phyloP scores from a whole-genome alignment of 148 eudicot species.

The Fagopyrum homotropicum region DNA sequence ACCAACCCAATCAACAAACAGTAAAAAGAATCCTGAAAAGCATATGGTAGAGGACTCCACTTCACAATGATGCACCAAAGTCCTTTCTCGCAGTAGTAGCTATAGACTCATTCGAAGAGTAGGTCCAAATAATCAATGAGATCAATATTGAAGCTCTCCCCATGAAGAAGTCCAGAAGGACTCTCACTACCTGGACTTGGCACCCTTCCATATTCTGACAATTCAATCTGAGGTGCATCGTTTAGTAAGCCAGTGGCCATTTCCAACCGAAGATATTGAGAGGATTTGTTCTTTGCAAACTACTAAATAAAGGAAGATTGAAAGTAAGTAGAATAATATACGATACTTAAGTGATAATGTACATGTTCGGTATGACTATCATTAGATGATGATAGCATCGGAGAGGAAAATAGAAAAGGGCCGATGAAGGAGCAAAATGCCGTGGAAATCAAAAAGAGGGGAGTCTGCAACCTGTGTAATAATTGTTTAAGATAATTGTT shows the following conservation, averaged over 20 bases:
- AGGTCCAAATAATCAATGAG: constrained; percentile 86
- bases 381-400: no score
- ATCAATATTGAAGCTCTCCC: constrained; percentile 65
- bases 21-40: constrained; percentile 83
- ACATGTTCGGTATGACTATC: no score
- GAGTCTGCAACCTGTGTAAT: no score
- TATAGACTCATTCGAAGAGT: constrained; percentile 81
- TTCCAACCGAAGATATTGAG: constrained; percentile 62
- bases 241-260: constrained; percentile 47
- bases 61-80: constrained; percentile 95
- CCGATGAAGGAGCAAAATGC: no score
- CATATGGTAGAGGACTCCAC: constrained; percentile 97
- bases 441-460: no score
- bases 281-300: constrained; percentile 27
- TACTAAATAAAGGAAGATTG: no score
- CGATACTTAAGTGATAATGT: no score
- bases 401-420: no score
- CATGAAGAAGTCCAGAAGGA: constrained; percentile 93
- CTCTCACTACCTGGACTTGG: constrained; percentile 95
- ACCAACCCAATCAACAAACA: constrained; percentile 94
- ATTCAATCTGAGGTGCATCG: constrained; percentile 67
- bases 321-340: no score
- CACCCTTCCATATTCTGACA: constrained; percentile 64
- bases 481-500: no score
- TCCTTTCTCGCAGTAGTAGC: constrained; percentile 94